A percentile compares a stretch with the other conserved stretches of the same genome.
Conservation (phyloP, 768 basidiomycete genomes). For the Amanita polypyramis region DNA sequence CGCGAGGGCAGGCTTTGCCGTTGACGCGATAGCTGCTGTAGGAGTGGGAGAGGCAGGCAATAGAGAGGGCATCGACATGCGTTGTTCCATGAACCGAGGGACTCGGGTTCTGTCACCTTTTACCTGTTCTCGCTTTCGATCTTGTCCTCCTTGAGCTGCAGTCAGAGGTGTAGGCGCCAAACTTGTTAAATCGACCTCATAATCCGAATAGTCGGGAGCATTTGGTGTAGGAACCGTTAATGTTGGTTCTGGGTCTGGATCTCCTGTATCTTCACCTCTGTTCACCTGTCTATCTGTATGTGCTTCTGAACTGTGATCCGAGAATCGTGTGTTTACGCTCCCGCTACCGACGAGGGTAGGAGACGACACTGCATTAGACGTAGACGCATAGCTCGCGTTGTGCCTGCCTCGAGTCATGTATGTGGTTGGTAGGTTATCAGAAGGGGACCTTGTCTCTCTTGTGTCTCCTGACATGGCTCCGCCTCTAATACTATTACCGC, state of each 20-base stretch:
- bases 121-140: not conserved
- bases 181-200: conserved; percentile 32
- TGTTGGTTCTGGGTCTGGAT: not conserved
- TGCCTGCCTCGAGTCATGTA: too few species aligned
- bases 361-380: not conserved
- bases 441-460: too few species aligned
- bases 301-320: not conserved
- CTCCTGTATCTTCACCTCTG: not conserved
- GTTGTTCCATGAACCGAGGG: not conserved
- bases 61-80: not conserved
- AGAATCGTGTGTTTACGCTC: not conserved
- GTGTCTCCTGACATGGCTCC: not conserved
- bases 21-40: not conserved
- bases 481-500: not conserved
- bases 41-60: not conserved
- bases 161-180: conserved; percentile 7
- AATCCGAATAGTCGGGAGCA: conserved; percentile 33
- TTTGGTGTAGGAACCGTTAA: conserved; percentile 9
- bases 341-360: not conserved
- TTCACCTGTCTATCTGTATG: not conserved
- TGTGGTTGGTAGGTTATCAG: too few species aligned
- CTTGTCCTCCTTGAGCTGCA: not conserved
- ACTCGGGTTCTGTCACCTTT: not conserved
- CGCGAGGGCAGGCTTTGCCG: not conserved
- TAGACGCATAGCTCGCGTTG: too few species aligned